phyloP scores from a whole-genome alignment of 2,329 filamentous ascomycete species.

The Ceratocystis destructans region DNA sequence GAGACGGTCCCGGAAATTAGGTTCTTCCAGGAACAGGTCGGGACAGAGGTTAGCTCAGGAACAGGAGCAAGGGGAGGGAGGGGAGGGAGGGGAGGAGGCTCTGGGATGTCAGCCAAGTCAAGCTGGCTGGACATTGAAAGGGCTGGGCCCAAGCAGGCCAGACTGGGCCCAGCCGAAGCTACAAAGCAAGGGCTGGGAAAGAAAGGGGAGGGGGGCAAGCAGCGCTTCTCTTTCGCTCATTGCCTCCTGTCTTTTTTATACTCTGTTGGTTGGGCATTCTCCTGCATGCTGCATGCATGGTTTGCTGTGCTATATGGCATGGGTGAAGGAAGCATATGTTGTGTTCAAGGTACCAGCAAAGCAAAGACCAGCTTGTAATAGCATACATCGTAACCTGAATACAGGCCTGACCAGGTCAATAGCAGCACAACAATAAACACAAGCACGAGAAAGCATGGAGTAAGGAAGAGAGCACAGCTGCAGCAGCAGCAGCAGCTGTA shows the following conservation, averaged over 20 bases:
- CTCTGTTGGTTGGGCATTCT: background rate
- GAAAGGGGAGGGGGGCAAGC: background rate
- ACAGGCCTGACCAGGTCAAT: no score
- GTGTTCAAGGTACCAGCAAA: background rate
- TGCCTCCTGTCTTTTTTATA: background rate
- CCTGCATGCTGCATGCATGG: background rate
- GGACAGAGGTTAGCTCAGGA: background rate
- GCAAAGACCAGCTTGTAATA: background rate
- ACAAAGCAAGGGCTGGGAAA: background rate
- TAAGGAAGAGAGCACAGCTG: no score
- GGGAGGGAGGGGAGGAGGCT: no score
- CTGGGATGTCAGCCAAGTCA: background rate
- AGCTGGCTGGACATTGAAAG: background rate
- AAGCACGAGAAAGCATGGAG: no score
- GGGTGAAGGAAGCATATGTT: no score
- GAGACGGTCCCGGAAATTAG: background rate
- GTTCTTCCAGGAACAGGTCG: slow-evolving; percentile 1
- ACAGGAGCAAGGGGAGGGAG: background rate
- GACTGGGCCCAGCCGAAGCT: background rate
- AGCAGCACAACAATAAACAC: no score
- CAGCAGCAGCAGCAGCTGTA: no score
- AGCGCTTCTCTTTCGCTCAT: background rate
- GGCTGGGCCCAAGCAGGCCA: background rate
- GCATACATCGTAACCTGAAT: no score
- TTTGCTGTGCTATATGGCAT: no score